Base-by-base conservation (phyloP, 202 grass and related monocot species). In the Cymbopogon flexuosus region DNA sequence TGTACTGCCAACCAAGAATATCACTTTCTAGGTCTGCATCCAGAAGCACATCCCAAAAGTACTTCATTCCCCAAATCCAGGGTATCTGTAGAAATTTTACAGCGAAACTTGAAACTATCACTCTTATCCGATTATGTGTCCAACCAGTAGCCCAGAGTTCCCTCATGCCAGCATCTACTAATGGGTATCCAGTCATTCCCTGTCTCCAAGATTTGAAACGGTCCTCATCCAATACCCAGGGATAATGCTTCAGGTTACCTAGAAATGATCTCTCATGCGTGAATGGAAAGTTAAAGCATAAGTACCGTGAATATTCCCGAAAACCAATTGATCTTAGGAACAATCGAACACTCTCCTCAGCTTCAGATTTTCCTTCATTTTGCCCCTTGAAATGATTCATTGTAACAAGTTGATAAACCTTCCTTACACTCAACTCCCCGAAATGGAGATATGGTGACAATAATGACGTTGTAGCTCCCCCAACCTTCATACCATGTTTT, bases 111-210 rank as follows among this genome's bases (percentile, higher is more conserved):
- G 91, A 88, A 10, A 85, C 85, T 12, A 97, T 84, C 45, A 92
- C 89, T 89, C 94, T 82, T 77, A 82, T 94, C 30, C 86, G 75
- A 70, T 97, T 92, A 85, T 97, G 94, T 21, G 82, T 92, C 94
- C 94, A 97, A 33, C 91, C 94, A 57, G 94, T 97, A 65, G 94
- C 94, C 91, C 94, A 97, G 52, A 97, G 88, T 68, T 97, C 94
- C 78, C 94, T 92, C 94, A 97, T 97, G 78, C 94, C 94, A n/a
- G 94, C 94, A 92, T 97, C 94, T 63, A 97, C 94, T 60, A 97
- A 82, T 0, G 94, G 94, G 71, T 94, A 97, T 74, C 94, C 94
- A 16, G 94, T 94, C 84, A 88, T 90, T 61, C 94, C 94, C 35
- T 97, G 94, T 52, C 91, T 94, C 94, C 94, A 97, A 39, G 64